phyloP scores from a whole-genome alignment of 495 filamentous ascomycete genomes.

The Trichoderma orchidacearum region DNA sequence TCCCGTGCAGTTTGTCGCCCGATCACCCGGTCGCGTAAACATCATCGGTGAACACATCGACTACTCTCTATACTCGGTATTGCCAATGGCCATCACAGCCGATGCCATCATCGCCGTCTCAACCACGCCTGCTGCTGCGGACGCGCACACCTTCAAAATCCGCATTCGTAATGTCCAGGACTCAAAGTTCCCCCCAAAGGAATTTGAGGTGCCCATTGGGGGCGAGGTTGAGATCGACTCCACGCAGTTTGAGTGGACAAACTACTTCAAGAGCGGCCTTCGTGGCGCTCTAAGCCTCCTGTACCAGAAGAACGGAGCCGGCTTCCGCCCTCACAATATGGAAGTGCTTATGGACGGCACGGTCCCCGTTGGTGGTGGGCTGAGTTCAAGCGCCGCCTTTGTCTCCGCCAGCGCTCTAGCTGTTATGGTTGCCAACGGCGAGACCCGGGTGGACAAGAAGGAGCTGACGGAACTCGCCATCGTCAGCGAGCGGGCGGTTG shows the following conservation, averaged over 20 bases:
- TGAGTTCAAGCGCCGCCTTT: conserved; percentile 90
- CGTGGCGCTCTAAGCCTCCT: conserved; percentile 69
- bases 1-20: conserved; percentile 65
- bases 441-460: conserved; percentile 68
- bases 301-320: conserved; percentile 45
- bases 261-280: conserved; percentile 93
- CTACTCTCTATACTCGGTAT: conserved; percentile 90
- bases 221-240: conserved; percentile 69
- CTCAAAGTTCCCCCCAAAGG: conserved; percentile 59
- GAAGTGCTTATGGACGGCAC: conserved; percentile 81
- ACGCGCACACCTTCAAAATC: conserved; percentile 23
- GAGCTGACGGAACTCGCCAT: conserved; percentile 83
- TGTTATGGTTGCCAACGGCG: conserved; percentile 75
- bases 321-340: conserved; percentile 62
- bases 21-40: conserved; percentile 90
- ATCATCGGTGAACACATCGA: conserved; percentile 99
- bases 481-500: conserved; percentile 85
- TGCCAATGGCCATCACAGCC: conserved; percentile 87
- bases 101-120: conserved; percentile 84
- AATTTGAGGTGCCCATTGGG: conserved; percentile 57
- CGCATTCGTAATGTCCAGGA: conserved; percentile 66
- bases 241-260: conserved; percentile 84
- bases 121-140: conserved; percentile 27
- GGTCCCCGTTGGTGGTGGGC: conserved; percentile 80
- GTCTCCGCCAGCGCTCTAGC: conserved; percentile 83